Evolutionary conservation across 192 early-diverging fungal genomes (phyloP).

Genomic region (Tieghemiomyces parasiticus): DNA sequence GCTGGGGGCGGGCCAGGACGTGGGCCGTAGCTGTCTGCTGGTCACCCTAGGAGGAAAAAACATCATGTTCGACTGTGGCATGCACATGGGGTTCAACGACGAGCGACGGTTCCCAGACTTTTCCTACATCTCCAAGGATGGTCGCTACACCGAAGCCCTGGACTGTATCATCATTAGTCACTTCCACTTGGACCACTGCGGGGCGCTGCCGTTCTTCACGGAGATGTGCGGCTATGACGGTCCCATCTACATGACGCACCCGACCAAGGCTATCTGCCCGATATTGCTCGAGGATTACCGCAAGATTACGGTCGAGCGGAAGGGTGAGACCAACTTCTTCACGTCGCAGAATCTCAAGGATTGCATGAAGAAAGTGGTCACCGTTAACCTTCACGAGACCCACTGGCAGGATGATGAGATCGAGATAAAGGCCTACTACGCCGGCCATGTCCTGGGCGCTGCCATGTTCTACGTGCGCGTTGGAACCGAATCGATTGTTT

Average conservation of each 20-base stretch:
- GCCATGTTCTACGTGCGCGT: conserved; percentile 87
- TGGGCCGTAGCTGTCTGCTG: conserved; percentile 70
- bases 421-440: conserved; percentile 80
- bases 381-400: conserved; percentile 73
- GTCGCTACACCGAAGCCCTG: conserved; percentile 62
- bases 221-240: conserved; percentile 91
- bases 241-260: conserved; percentile 95
- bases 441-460: conserved; percentile 94
- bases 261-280: conserved; percentile 90
- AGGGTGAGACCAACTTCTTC: conserved; percentile 84
- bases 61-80: conserved; percentile 87
- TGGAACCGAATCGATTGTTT: conserved; percentile 61
- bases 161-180: conserved; percentile 93
- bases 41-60: conserved; percentile 63
- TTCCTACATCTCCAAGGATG: conserved; percentile 70
- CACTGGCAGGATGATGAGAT: conserved; percentile 73
- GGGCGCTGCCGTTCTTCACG: conserved; percentile 89
- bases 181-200: conserved; percentile 98
- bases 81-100: conserved; percentile 93
- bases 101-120: conserved; percentile 92
- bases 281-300: conserved; percentile 89
- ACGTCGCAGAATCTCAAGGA: conserved; percentile 75
- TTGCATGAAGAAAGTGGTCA: conserved; percentile 89
- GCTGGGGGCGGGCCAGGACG: conserved; percentile 73
- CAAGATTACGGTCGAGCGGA: conserved; percentile 77